Base-by-base conservation (phyloP, 352 stramenopile genomes). In the Phytophthora brassicae region DNA sequence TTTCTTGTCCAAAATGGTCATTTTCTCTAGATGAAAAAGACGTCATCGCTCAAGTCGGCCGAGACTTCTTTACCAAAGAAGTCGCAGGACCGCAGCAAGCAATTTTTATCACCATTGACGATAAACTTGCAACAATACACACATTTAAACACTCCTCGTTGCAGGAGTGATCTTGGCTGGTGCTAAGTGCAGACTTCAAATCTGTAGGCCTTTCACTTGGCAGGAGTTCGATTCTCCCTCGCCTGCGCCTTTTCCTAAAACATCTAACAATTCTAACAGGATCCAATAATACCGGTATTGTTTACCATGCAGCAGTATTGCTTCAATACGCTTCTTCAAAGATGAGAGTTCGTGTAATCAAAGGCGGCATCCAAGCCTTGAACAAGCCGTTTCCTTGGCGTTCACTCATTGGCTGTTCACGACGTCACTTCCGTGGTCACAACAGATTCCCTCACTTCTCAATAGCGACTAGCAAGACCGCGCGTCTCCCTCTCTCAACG, bases 131-230 rank as follows among this genome's bases (percentile, higher is more conserved):
- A 67, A 0, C 5, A 31, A 28, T 57, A 47, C 39, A 14, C 52
- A 6, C 38, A 57, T 43, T 28, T 8, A 3, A 20, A 3, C 16
- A 1, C 12, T 39, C 6, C 6, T 19, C 14, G 4, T 39, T 20
- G 84, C 86, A 93, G 81, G 79, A 56, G 81, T 96, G 84, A 94
- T 68, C 88, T 89, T 89, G 81, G 84, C 84, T 94, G 84, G 88
- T 94, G 85, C 83, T 86, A 68, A 79, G 86, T 93, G 84, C 85
- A 93, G 86, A 93, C 86, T 95, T 95, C 88, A 95, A 95, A 96
- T 92, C 86, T 92, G 84, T 92, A 89, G 84, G 88, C 81, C 82
- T 86, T 86, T 94, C 75, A 69, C 65, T 74, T 89, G 81, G 79
- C 88, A 94, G 84, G 86, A 87, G 88, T 94, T 94, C 84, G 83